Conservation (phyloP, 129 eudicot genomes). For the Flaveria linearis region DNA sequence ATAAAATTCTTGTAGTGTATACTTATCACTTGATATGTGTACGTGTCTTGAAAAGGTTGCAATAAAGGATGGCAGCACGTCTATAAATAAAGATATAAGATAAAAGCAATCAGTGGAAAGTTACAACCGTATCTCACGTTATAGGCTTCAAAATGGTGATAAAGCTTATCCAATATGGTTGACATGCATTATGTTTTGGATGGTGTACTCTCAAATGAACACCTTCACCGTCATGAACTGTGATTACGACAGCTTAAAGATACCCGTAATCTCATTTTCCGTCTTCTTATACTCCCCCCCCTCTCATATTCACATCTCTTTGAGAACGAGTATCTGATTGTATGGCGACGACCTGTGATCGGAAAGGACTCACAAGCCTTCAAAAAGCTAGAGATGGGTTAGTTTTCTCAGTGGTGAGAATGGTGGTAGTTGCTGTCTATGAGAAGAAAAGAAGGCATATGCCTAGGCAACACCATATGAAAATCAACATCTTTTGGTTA, state of each 20-base stretch:
- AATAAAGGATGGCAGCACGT: background rate
- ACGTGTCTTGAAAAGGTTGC: slow-evolving; percentile 87
- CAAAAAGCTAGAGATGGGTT: slow-evolving; percentile 74
- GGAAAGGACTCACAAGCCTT: slow-evolving; percentile 64
- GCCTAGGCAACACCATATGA: background rate
- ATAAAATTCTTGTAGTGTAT: too few relatives aligned
- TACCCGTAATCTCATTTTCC: slow-evolving; percentile 74
- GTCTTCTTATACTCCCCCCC: slow-evolving; percentile 63
- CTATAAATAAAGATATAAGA: background rate
- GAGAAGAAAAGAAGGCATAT: slow-evolving; percentile 50
- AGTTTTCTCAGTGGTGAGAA: slow-evolving; percentile 50
- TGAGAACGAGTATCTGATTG: slow-evolving; percentile 60
- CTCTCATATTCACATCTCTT: slow-evolving; percentile 67
- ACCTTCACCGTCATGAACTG: slow-evolving; percentile 82
- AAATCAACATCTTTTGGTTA: slow-evolving; percentile 62
- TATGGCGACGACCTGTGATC: slow-evolving; percentile 39
- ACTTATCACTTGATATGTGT: background rate
- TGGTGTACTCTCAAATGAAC: slow-evolving; percentile 72
- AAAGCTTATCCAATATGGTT: slow-evolving; percentile 80
- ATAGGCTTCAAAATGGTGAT: slow-evolving; percentile 79
- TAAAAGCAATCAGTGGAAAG: slow-evolving; percentile 10
- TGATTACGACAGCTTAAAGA: slow-evolving; percentile 41
- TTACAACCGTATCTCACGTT: slow-evolving; percentile 58
- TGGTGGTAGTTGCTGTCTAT: slow-evolving; percentile 59
- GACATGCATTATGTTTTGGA: slow-evolving; percentile 79